A percentile compares a stretch with the other conserved stretches of the same genome.
phyloP scores from a whole-genome alignment of 2,329 filamentous ascomycete genomes.

The Aspergillus tanneri region DNA sequence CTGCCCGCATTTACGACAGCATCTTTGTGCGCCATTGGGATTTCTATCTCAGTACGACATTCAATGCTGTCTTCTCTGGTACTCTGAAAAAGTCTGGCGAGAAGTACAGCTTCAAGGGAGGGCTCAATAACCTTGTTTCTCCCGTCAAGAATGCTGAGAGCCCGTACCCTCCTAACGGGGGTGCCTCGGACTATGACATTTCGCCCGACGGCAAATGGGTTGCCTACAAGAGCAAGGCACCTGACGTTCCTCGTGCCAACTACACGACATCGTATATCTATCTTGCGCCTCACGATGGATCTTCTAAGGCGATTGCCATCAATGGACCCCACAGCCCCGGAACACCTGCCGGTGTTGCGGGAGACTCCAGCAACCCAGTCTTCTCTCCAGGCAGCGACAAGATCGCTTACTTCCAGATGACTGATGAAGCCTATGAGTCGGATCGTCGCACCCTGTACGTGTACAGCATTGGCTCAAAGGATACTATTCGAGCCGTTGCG shows the following conservation, averaged over 20 bases:
- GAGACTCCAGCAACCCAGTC: conserved; percentile 62
- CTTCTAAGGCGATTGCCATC: conserved; percentile 50
- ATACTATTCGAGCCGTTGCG: conserved; percentile 40
- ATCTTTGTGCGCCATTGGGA: conserved; percentile 86
- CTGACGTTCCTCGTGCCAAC: conserved; percentile 48
- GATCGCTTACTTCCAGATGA: conserved; percentile 78
- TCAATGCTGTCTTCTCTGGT: conserved; percentile 71
- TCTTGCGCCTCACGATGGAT: conserved; percentile 64
- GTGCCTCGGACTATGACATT: conserved; percentile 73
- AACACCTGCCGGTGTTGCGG: conserved; percentile 53
- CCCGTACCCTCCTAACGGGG: conserved; percentile 66
- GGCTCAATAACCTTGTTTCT: conserved; percentile 51
- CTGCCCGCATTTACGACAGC: conserved; percentile 69
- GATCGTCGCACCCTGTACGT: conserved; percentile 61
- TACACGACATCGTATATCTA: conserved; percentile 84
- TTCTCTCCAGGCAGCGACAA: conserved; percentile 73
- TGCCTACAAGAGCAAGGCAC: conserved; percentile 45
- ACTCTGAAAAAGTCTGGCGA: conserved; percentile 51
- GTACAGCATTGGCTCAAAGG: conserved; percentile 34
- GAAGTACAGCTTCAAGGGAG: conserved; percentile 50
- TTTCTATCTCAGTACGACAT: conserved; percentile 66
- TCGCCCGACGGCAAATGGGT: conserved; percentile 43
- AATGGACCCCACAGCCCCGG: conserved; percentile 40
- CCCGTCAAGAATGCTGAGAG: conserved; percentile 46
- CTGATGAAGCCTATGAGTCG: conserved; percentile 72